Percentiles rank a stretch among this genome's conserved stretches.
Conservation (phyloP, 176 grass and related monocot genomes). For the Musa beccarii region DNA sequence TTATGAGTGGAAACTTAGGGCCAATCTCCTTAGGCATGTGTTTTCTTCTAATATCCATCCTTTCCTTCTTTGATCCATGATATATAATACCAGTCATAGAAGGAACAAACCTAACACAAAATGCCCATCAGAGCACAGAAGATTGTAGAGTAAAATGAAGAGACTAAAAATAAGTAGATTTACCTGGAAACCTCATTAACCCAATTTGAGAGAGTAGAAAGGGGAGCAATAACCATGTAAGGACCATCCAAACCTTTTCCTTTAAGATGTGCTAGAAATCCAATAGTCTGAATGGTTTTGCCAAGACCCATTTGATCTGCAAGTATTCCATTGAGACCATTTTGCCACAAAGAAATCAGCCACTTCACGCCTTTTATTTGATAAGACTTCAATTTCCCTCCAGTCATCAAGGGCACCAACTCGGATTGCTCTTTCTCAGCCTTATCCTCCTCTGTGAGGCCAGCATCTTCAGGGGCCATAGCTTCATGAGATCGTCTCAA, state of each 20-base stretch:
- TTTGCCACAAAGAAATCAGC: slow-evolving; percentile 97
- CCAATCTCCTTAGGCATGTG: slow-evolving; percentile 47
- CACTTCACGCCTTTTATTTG: slow-evolving; percentile 98
- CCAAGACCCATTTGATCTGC: slow-evolving; percentile 99
- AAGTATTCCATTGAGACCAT: slow-evolving; percentile 86
- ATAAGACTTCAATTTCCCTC: slow-evolving; percentile 80
- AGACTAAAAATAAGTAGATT: background rate
- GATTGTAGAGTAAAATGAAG: background rate
- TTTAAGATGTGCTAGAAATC: slow-evolving; percentile 92
- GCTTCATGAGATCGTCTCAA: slow-evolving; percentile 64
- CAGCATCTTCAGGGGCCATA: slow-evolving; percentile 35
- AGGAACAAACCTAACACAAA: slow-evolving; percentile 67
- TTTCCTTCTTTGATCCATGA: slow-evolving; percentile 57
- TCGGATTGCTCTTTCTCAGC: slow-evolving; percentile 57
- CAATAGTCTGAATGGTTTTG: slow-evolving; percentile 96
- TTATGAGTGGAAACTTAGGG: slow-evolving; percentile 64
- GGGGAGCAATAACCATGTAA: slow-evolving; percentile 83
- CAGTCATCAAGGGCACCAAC: slow-evolving; percentile 87
- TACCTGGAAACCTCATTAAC: slow-evolving; percentile 80
- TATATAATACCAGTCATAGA: slow-evolving; percentile 68
- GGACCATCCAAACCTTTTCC: slow-evolving; percentile 85
- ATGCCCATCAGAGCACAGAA: slow-evolving; percentile 18
- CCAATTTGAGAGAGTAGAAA: slow-evolving; percentile 98
- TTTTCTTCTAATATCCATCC: slow-evolving; percentile 75
- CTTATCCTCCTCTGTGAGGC: slow-evolving; percentile 62